Base-by-base conservation (phyloP, 805 yeast species). In the Jamesozyma lodderae region DNA sequence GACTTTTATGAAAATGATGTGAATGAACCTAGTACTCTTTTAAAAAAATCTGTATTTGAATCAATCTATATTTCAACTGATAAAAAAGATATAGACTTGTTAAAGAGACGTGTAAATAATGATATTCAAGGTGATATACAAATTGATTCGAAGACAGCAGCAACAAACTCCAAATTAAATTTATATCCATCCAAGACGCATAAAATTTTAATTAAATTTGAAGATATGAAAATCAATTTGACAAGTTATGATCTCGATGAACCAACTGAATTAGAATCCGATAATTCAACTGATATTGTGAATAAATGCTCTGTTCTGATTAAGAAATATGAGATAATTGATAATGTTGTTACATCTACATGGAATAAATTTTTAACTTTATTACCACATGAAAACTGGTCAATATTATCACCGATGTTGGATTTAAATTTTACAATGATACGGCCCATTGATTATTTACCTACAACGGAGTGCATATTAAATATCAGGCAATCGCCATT, bases 361-460 rank as follows among this genome's bases (percentile, higher is more conserved):
- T 90, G 96, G 96, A 83, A 86, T 49, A 82, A 81, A 61, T 78
- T 87, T 56, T 66, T 79, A 22, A 77, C 88, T 1, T 73, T 78
- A 46, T 69, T 81, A 73, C 70, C 76, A 42, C 77, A 75, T 35
- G 71, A 77, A 18, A 85, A 77, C 22, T 64, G 90, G 45, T 92
- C 52, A 6, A 32, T 82, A 46, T 64, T 69, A 18, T 74, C 77
- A 1, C 70, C 75, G 36, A 81, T 88, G 81, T 35, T 82, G 0
- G 64, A 62, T 11, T 18, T 79, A 4, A 59, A 62, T 4, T 50
- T 86, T 31, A 69, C 69, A 15, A 77, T 76, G 28, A 72, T 83
- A 2, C 64, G 85, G 40, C 94, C 95, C 0, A 72, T 77, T 10
- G 63, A 75, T 0, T 55, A 62, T 8, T 51, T 86, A 24, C 78